Evolutionary conservation across 1,284 basidiomycete species (phyloP).

Genomic region (Ganoderma resinaceum): DNA sequence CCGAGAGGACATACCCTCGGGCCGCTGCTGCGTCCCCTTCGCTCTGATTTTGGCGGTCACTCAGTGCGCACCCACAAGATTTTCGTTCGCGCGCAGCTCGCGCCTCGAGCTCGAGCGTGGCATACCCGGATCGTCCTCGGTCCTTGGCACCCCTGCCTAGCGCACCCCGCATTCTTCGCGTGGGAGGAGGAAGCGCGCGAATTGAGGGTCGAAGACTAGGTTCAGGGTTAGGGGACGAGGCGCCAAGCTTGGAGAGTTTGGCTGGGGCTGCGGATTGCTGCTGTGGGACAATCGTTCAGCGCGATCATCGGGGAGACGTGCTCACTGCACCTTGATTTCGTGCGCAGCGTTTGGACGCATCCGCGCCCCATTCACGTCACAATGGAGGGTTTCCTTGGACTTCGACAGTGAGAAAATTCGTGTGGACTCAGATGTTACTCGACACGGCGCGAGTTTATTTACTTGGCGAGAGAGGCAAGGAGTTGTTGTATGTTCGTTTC

Average conservation of each 20-base stretch:
- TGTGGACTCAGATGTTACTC: too few species aligned
- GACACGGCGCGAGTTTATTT: too few species aligned
- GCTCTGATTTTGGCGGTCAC: not conserved
- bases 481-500: too few species aligned
- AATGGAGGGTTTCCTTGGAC: too few species aligned
- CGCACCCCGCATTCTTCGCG: not conserved
- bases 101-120: not conserved
- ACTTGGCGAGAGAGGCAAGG: too few species aligned
- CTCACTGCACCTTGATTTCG: not conserved
- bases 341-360: not conserved
- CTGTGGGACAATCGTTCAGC: not conserved
- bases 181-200: not conserved
- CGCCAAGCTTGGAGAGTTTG: not conserved
- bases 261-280: not conserved
- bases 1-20: not conserved
- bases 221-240: not conserved
- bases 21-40: not conserved
- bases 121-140: not conserved
- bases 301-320: not conserved
- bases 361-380: not conserved
- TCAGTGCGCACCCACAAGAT: not conserved
- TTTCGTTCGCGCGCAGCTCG: not conserved
- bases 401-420: too few species aligned
- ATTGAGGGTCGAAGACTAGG: not conserved
- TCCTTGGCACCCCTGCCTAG: not conserved